phyloP scores from a whole-genome alignment of 176 grass and related monocot species.

The Pontederia paniculata region DNA sequence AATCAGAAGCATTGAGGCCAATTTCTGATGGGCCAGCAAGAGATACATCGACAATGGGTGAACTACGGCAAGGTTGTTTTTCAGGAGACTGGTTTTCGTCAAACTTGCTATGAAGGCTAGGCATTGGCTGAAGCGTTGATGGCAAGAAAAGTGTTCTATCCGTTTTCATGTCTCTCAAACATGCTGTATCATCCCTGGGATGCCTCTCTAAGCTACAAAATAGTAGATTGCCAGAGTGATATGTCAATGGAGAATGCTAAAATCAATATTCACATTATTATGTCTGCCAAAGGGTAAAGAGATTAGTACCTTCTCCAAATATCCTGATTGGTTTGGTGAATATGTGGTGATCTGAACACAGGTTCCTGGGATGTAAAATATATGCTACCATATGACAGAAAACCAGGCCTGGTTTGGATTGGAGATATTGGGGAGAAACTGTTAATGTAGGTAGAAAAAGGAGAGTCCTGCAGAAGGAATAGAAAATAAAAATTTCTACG shows the following conservation, averaged over 20 bases:
- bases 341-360: conserved; percentile 22
- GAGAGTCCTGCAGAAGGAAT: conserved; percentile 15
- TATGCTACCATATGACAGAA: conserved; percentile 1
- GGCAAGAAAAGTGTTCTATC: background rate
- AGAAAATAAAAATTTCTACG: background rate
- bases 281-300: background rate
- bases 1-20: background rate
- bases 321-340: conserved; percentile 11
- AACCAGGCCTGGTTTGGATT: background rate
- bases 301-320: conserved; percentile 14
- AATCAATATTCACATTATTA: background rate
- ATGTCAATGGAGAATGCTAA: background rate
- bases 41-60: conserved; percentile 7
- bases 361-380: conserved; percentile 24
- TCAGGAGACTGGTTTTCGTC: background rate
- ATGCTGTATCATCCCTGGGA: background rate
- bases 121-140: background rate
- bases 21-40: conserved; percentile 5
- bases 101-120: background rate
- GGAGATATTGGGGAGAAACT: conserved; percentile 19
- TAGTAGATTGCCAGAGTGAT: background rate
- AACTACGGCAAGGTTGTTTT: conserved; percentile 6
- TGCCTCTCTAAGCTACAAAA: background rate
- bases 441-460: conserved; percentile 19
- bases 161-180: background rate